These are phyloP conservation scores for Marsdenia floribunda DNA, from an alignment of 257 asterid genomes.

Conservation along the genomic window DNA sequence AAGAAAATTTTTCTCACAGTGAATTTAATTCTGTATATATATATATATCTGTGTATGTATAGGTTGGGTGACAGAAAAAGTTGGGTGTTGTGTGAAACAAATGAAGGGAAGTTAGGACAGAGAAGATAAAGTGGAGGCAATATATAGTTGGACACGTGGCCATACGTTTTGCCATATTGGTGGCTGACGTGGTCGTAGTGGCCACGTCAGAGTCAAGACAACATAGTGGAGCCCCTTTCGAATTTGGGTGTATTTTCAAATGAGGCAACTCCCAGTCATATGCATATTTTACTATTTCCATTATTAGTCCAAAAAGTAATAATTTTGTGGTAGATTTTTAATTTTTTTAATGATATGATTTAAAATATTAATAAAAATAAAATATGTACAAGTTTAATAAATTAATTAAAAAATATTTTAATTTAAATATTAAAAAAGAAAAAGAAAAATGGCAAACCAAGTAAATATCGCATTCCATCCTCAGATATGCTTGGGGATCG, in stretches of 20 bases:
- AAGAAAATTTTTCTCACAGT: neutral
- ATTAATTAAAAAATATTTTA: too few species aligned
- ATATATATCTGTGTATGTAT: neutral
- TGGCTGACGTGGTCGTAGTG: slow-evolving; percentile 41
- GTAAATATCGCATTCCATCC: neutral
- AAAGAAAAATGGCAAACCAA: too few species aligned
- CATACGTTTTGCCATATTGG: slow-evolving; percentile 12
- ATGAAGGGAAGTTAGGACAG: slow-evolving; percentile 30
- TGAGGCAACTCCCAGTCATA: too few species aligned
- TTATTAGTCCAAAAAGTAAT: too few species aligned
- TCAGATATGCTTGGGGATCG: slow-evolving; percentile 12
- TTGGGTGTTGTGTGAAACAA: slow-evolving; percentile 10
- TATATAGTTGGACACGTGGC: slow-evolving; percentile 65
- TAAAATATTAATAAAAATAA: too few species aligned
- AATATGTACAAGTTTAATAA: too few species aligned
- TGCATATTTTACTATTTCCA: too few species aligned
- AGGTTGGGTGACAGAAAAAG: slow-evolving; percentile 13
- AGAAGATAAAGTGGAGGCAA: slow-evolving; percentile 65
- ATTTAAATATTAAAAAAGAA: too few species aligned
- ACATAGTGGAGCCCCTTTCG: neutral
- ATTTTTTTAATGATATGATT: too few species aligned
- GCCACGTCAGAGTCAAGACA: slow-evolving; percentile 44
- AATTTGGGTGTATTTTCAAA: neutral
- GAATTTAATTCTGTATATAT: neutral
- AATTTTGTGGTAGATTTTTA: too few species aligned